phyloP scores from a whole-genome alignment of 1,139 yeast genomes.

The Torulaspora pretoriensis region DNA sequence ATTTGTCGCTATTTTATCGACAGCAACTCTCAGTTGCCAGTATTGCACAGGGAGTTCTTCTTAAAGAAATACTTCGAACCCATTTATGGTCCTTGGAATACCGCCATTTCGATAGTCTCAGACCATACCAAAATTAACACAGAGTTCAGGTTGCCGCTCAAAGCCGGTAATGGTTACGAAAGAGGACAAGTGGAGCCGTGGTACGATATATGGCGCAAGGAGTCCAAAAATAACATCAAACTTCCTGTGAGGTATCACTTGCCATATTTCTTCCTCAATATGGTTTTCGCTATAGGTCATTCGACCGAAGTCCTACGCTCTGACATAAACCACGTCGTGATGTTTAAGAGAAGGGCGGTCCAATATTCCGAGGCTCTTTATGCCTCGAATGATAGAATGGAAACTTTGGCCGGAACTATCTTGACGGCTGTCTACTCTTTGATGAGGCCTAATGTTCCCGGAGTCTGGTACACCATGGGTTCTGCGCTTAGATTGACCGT shows the following conservation, averaged over 20 bases:
- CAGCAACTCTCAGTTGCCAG: constrained; percentile 76
- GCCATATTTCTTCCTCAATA: constrained; percentile 60
- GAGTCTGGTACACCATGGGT: constrained; percentile 90
- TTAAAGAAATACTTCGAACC: constrained; percentile 65
- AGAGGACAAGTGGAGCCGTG: constrained; percentile 18
- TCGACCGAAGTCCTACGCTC: constrained; percentile 70
- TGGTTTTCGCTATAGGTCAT: constrained; percentile 76
- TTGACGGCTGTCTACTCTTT: constrained; percentile 65
- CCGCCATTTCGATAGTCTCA: constrained; percentile 55
- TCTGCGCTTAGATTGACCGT: constrained; percentile 75
- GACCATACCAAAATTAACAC: constrained; percentile 51
- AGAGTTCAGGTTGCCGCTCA: constrained; percentile 22
- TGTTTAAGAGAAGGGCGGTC: constrained; percentile 69
- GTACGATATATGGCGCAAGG: constrained; percentile 20
- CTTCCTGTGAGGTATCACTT: constrained; percentile 46
- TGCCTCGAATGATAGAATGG: constrained; percentile 57
- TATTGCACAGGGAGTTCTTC: constrained; percentile 76
- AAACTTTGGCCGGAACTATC: constrained; percentile 67
- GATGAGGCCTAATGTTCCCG: constrained; percentile 76
- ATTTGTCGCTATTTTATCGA: constrained; percentile 70
- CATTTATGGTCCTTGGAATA: constrained; percentile 63
- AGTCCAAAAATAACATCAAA: constrained; percentile 12
- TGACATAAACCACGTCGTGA: constrained; percentile 62
- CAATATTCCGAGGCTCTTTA: constrained; percentile 57
- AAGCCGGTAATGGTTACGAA: not conserved